Conservation (phyloP, 306 rosid genomes). For the Cajanus cajan region DNA sequence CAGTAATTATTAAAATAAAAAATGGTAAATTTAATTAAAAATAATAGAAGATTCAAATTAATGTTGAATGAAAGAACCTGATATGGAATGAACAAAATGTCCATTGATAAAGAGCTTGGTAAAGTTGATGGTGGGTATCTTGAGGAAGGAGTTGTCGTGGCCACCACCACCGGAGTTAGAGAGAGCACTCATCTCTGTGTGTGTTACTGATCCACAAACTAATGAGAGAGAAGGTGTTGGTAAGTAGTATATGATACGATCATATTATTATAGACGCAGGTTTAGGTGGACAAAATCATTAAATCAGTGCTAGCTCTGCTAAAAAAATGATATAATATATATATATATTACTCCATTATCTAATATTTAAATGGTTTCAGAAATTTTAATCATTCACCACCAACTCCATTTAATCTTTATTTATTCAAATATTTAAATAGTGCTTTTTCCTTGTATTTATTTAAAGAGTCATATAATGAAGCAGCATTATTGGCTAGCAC, state of each 20-base stretch:
- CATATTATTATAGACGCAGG: too few relatives aligned
- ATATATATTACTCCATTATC: too few relatives aligned
- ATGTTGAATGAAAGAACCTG: slow-evolving; percentile 41
- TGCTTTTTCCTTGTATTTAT: neutral
- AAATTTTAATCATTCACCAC: neutral
- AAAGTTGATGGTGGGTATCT: slow-evolving; percentile 54
- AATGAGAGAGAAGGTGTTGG: too few relatives aligned
- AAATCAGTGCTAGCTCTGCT: too few relatives aligned
- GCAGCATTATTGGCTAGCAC: too few relatives aligned
- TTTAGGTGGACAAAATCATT: too few relatives aligned
- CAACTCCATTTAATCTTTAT: neutral
- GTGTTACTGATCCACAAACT: too few relatives aligned
- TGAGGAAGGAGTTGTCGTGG: neutral
- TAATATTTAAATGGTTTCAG: too few relatives aligned
- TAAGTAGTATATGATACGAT: too few relatives aligned
- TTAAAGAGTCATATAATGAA: too few relatives aligned
- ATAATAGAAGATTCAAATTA: neutral
- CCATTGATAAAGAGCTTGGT: slow-evolving; percentile 87
- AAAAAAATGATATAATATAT: too few relatives aligned
- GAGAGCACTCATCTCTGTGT: neutral
- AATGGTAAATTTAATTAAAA: neutral
- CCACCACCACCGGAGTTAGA: neutral
- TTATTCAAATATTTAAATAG: neutral
- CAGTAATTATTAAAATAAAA: neutral
- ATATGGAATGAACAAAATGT: slow-evolving; percentile 61